These are phyloP conservation scores for Dryas alaskensis DNA, from an alignment of 306 rosid genomes.

Conservation along the genomic window DNA sequence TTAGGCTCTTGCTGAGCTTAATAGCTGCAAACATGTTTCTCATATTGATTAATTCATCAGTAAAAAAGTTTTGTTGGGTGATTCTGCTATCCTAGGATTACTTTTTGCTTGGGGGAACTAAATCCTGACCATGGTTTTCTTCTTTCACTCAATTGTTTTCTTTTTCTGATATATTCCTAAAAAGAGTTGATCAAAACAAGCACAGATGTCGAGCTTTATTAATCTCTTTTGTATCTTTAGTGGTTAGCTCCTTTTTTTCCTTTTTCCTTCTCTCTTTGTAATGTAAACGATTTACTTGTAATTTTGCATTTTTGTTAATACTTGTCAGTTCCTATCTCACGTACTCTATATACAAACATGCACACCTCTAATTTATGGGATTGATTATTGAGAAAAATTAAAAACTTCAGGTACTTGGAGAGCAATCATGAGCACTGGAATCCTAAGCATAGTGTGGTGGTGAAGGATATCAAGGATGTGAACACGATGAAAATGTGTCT, in stretches of 20 bases:
- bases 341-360: neutral
- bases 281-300: neutral
- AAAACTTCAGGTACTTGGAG: slow-evolving; percentile 63
- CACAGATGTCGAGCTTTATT: neutral
- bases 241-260: neutral
- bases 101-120: neutral
- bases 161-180: neutral
- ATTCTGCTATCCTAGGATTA: neutral
- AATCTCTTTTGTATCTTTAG: neutral
- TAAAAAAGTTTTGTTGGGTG: neutral
- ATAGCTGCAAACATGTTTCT: neutral
- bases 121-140: neutral
- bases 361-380: neutral
- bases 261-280: neutral
- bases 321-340: neutral
- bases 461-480: slow-evolving; percentile 65
- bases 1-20: neutral
- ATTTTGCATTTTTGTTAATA: neutral
- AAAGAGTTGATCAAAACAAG: neutral
- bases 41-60: neutral
- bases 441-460: slow-evolving; percentile 48
- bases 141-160: neutral
- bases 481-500: slow-evolving; percentile 66
- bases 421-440: slow-evolving; percentile 77
- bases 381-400: neutral